Base-by-base conservation (phyloP, 1,284 basidiomycete species). In the Takashimella koratensis region DNA sequence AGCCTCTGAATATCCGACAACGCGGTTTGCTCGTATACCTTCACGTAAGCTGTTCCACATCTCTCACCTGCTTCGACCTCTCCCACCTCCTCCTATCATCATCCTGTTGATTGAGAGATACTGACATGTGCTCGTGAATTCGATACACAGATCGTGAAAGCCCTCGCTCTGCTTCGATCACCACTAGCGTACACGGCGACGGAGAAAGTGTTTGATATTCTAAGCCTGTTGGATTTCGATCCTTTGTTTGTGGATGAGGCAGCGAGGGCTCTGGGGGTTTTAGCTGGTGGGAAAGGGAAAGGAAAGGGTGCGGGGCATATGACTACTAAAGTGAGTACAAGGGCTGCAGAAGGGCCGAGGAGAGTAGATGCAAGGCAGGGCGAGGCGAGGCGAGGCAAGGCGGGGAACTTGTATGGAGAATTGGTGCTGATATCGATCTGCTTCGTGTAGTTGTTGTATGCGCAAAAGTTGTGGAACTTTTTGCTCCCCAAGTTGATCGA, bases 381-480 rank as follows among this genome's bases (percentile, higher is more conserved):
- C n/a, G n/a, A n/a, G n/a, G n/a, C n/a, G n/a, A n/a, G n/a, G n/a
- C n/a, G n/a, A n/a, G n/a, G n/a, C n/a, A n/a, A n/a, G n/a, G n/a
- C n/a, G n/a, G n/a, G n/a, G n/a, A n/a, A n/a, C n/a, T n/a, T n/a
- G n/a, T n/a, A n/a, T n/a, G n/a, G n/a, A n/a, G n/a, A n/a, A n/a
- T n/a, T n/a, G n/a, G n/a, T n/a, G n/a, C n/a, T n/a, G n/a, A 48
- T 53, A 30, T 13, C 5, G 45, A 95, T 91, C 80, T 92, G 16
- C 16, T 36, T 36, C 30, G n/a, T n/a, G n/a, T 16, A 36, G 30
- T 36, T 36, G 39, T 77, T 96, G 19, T 85, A 89, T 74, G 84
- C 86, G 27, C 95, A 98, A 71, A 89, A 86, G 72, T 87, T 89
- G 63, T 86, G 90, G 66, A 86, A 82, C 51, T 74, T 76, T 22